Evolutionary conservation across 2,329 filamentous ascomycete species (phyloP).

Genomic region (Colletotrichum liriopes): DNA sequence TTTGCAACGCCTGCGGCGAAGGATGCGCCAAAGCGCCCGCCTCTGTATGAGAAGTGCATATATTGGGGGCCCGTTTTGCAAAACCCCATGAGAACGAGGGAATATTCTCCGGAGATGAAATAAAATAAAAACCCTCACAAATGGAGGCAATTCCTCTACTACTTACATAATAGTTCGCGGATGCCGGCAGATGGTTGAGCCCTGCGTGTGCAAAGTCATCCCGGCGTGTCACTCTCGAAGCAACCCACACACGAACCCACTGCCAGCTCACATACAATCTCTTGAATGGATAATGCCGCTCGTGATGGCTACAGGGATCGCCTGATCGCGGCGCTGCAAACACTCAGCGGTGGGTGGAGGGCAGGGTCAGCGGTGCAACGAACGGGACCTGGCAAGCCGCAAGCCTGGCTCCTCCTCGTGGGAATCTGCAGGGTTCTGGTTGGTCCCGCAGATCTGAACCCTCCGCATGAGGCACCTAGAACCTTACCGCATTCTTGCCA

Average conservation of each 20-base stretch:
- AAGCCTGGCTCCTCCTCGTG: constrained; percentile 28
- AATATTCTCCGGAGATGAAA: background rate
- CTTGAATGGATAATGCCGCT: constrained; percentile 6
- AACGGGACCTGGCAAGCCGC: constrained; percentile 10
- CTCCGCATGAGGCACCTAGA: constrained; percentile 20
- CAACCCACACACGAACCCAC: constrained; percentile 5
- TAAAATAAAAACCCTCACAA: background rate
- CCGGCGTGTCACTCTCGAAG: constrained; percentile 6
- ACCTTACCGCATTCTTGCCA: constrained; percentile 8
- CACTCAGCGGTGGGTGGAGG: constrained; percentile 6
- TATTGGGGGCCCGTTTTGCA: background rate
- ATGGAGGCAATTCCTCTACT: background rate
- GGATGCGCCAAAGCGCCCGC: background rate
- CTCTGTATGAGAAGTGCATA: background rate
- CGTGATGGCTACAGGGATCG: constrained; percentile 22
- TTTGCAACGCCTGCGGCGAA: constrained; percentile 1
- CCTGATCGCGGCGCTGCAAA: constrained; percentile 1
- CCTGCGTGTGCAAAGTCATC: constrained; percentile 5
- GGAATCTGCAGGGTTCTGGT: constrained; percentile 39
- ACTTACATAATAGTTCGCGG: constrained; percentile 6
- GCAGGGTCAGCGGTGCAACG: constrained; percentile 10
- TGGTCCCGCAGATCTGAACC: constrained; percentile 40
- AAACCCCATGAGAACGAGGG: background rate
- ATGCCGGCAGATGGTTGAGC: constrained; percentile 7
- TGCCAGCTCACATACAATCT: constrained; percentile 30